Base-by-base conservation (phyloP, 768 basidiomycete species). In the Porphyrellus cyaneotinctus region DNA sequence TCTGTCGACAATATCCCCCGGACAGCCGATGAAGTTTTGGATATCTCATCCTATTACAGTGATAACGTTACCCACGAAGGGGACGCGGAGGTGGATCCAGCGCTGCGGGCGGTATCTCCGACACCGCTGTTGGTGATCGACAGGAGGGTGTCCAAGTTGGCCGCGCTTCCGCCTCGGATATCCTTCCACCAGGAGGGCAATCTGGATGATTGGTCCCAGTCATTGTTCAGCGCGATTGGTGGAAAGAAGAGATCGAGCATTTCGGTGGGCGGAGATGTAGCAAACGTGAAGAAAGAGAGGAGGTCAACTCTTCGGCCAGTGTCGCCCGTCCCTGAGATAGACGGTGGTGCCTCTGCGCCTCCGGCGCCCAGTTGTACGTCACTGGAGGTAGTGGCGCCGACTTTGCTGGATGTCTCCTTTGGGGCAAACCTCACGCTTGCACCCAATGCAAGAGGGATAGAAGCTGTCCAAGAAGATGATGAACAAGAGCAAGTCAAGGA, bases 141-240 rank as follows among this genome's bases (percentile, higher is more conserved):
- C 51, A 64, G 65, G 49, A 54, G 51, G 41, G 7, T 61, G 37
- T 22, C 47, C 28, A 60, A 58, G 42, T 32, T 63, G n/a, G 61
- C 57, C 12, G 54, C 43, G 17, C 28, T 61, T 28, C 78, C 83
- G 0, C 83, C 83, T 12, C 76, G 83, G 14, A 60, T 85, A 28
- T 83, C 82, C 6, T 69, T 83, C 26, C 79, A 81, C 52, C 72
- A 73, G 32, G 76, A 78, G 47, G 50, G 53, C 12, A 81, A 77
- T 55, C 69, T 83, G 24, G 72, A 75, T 11, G 72, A 73, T 24
- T 84, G 83, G 84, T 74, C 78, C 11, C 75, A 79, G 58, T 73
- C 78, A 7, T 58, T 84, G 32, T 72, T 84, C 30, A 78, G 72
- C n/a, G 80, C 76, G 3, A 75, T 82, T 43, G 79, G 79, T 23